Evolutionary conservation across 768 basidiomycete genomes (phyloP).

Genomic region (Amylocystis lapponica): DNA sequence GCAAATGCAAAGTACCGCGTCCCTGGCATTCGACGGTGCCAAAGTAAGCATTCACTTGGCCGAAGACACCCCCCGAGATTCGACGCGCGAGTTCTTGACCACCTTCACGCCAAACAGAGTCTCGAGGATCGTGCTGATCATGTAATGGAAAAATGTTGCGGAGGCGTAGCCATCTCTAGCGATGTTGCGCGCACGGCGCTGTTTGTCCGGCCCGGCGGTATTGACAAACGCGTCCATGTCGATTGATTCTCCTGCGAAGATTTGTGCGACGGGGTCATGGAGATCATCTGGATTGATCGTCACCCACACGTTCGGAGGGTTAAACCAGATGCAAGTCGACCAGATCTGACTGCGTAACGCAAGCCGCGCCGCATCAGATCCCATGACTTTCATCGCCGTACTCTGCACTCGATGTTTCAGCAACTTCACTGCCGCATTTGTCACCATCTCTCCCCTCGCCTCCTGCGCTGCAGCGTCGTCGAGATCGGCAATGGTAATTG

Average conservation of each 20-base stretch:
- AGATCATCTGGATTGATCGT: conserved; percentile 38
- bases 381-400: conserved; percentile 11
- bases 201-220: conserved; percentile 18
- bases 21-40: conserved; percentile 38
- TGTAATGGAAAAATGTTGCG: conserved; percentile 35
- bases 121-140: conserved; percentile 27
- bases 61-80: conserved; percentile 28
- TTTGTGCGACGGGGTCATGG: conserved; percentile 39
- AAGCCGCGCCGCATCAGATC: conserved; percentile 11
- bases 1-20: conserved; percentile 35
- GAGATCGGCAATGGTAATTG: conserved; percentile 26
- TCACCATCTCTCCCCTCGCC: neutral
- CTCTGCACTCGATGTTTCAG: conserved; percentile 12
- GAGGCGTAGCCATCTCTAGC: conserved; percentile 36
- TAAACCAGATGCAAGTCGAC: conserved; percentile 25
- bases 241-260: conserved; percentile 38
- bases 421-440: conserved; percentile 4
- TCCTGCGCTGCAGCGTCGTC: conserved; percentile 32
- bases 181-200: conserved; percentile 22
- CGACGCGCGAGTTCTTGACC: conserved; percentile 5
- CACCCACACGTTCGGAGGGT: conserved; percentile 34
- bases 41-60: conserved; percentile 28
- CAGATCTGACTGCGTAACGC: conserved; percentile 30
- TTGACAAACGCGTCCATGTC: conserved; percentile 34
- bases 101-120: conserved; percentile 28